phyloP scores from a whole-genome alignment of 805 yeast species.

The Ogataea wickerhamii region DNA sequence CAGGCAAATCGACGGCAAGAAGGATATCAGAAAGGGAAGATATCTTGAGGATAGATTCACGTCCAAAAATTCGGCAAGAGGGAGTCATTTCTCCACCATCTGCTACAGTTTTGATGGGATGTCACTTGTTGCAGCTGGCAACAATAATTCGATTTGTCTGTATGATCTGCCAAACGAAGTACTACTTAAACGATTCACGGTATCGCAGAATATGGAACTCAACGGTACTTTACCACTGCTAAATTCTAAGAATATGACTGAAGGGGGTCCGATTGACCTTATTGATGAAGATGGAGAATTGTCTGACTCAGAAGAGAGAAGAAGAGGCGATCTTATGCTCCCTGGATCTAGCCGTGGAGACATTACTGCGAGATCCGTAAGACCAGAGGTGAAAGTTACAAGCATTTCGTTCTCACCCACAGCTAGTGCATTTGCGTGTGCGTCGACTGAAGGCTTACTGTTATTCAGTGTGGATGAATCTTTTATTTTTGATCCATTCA shows the following conservation, averaged over 20 bases:
- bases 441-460: conserved; percentile 90
- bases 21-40: conserved; percentile 86
- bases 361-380: conserved; percentile 65
- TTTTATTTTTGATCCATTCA: conserved; percentile 87
- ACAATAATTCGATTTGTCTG: conserved; percentile 83
- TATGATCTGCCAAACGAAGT: conserved; percentile 91
- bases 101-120: conserved; percentile 87
- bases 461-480: conserved; percentile 76
- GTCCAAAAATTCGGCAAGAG: conserved; percentile 74
- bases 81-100: conserved; percentile 78
- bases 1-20: conserved; percentile 79
- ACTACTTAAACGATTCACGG: conserved; percentile 71
- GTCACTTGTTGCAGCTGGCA: conserved; percentile 88
- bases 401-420: conserved; percentile 84
- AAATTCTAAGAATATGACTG: conserved; percentile 81
- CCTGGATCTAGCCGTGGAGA: conserved; percentile 91
- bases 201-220: conserved; percentile 84
- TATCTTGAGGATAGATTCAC: conserved; percentile 77
- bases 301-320: conserved; percentile 72
- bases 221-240: conserved; percentile 81
- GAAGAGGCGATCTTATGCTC: conserved; percentile 53
- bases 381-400: conserved; percentile 83
- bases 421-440: conserved; percentile 85
- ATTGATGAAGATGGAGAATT: conserved; percentile 84
- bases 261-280: conserved; percentile 78